phyloP scores from a whole-genome alignment of 2,329 filamentous ascomycete species.

The Stagonosporopsis tanaceti region DNA sequence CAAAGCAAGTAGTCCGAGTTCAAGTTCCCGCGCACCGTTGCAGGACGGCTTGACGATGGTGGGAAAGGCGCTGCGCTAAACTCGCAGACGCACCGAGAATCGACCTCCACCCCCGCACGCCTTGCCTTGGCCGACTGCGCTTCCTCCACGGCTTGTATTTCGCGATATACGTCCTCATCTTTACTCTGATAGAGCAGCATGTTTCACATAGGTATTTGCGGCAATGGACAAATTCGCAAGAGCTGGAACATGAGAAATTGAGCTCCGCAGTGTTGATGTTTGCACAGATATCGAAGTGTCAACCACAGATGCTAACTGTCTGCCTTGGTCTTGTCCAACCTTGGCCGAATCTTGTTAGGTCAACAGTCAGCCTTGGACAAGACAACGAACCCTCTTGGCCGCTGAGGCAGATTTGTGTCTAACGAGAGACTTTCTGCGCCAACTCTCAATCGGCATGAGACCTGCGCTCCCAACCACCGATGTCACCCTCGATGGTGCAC shows the following conservation, averaged over 20 bases:
- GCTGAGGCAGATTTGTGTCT: neutral
- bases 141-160: neutral
- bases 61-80: neutral
- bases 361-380: slow-evolving; percentile 9
- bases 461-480: neutral
- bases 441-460: slow-evolving; percentile 2
- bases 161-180: no score
- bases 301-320: neutral
- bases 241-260: neutral
- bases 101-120: slow-evolving; percentile 11
- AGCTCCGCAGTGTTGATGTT: neutral
- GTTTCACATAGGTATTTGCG: neutral
- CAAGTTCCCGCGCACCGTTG: neutral
- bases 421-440: slow-evolving; percentile 3
- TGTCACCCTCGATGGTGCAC: neutral
- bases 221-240: neutral
- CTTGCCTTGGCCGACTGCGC: slow-evolving; percentile 10
- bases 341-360: slow-evolving; percentile 15
- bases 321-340: slow-evolving; percentile 6
- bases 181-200: neutral
- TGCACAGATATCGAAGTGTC: neutral
- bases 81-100: neutral
- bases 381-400: slow-evolving; percentile 17
- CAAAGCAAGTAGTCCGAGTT: neutral
- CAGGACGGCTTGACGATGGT: neutral